Conservation (phyloP, 1,284 basidiomycete species). For the Rhodotorula sp. region DNA sequence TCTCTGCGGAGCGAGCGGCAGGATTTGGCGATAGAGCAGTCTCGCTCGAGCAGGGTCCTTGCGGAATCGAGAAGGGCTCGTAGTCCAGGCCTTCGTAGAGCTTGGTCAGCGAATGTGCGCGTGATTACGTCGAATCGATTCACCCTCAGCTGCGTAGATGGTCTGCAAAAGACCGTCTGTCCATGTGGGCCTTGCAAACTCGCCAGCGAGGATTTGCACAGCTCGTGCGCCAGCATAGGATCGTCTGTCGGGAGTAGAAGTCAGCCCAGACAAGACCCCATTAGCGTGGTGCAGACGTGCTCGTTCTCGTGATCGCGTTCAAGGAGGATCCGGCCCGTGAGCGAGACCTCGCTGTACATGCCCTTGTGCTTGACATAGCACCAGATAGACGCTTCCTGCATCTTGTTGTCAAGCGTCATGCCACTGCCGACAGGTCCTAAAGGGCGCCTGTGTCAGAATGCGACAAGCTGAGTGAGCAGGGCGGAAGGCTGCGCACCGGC, state of each 20-base stretch:
- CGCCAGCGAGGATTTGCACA: conserved; percentile 25
- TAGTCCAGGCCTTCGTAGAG: conserved; percentile 17
- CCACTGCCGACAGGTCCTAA: conserved; percentile 52
- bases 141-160: conserved; percentile 29
- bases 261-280: neutral
- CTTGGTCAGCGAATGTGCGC: neutral
- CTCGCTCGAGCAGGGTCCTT: conserved; percentile 22
- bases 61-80: conserved; percentile 14
- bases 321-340: conserved; percentile 48
- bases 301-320: conserved; percentile 38
- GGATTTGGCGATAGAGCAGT: neutral
- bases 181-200: conserved; percentile 2
- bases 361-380: conserved; percentile 51
- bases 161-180: conserved; percentile 18
- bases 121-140: neutral
- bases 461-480: neutral
- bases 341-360: conserved; percentile 48
- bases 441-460: neutral
- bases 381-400: conserved; percentile 44
- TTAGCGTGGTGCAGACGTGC: neutral
- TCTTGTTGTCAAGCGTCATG: conserved; percentile 46
- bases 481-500: conserved; percentile 1
- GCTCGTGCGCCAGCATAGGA: conserved; percentile 21
- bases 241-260: neutral
- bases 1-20: neutral